A percentile compares a stretch with the other conserved stretches of the same genome.
phyloP scores from a whole-genome alignment of 2,329 filamentous ascomycete genomes.

The Claviceps paspali region DNA sequence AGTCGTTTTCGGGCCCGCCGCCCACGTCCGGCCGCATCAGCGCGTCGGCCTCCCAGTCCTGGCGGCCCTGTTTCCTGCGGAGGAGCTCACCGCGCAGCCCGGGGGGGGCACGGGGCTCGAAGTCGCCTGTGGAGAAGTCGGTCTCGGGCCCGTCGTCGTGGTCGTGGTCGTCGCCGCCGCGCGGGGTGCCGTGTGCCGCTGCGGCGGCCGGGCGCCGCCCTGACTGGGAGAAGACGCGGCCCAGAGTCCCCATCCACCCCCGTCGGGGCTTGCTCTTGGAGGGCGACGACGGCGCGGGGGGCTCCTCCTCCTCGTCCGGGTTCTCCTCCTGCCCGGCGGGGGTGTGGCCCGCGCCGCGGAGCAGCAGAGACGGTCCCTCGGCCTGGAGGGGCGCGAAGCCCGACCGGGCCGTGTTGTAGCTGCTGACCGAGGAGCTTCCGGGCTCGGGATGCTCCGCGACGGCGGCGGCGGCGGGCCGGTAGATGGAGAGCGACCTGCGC shows the following conservation, averaged over 20 bases:
- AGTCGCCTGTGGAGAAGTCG: slow-evolving; percentile 21
- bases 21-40: slow-evolving; percentile 14
- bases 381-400: slow-evolving; percentile 36
- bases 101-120: slow-evolving; percentile 24
- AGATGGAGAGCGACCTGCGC: slow-evolving; percentile 19
- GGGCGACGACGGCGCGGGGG: slow-evolving; percentile 32
- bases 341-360: slow-evolving; percentile 15
- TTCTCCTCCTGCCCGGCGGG: too few species aligned
- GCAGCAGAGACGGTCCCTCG: slow-evolving; percentile 33
- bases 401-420: slow-evolving; percentile 38
- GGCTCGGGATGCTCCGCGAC: slow-evolving; percentile 16
- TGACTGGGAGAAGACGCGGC: slow-evolving; percentile 42
- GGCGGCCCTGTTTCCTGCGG: slow-evolving; percentile 38
- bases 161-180: too few species aligned
- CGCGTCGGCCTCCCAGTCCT: slow-evolving; percentile 32
- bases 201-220: slow-evolving; percentile 6
- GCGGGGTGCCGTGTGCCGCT: slow-evolving; percentile 11
- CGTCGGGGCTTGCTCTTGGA: slow-evolving; percentile 40
- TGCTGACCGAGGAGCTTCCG: slow-evolving; percentile 27
- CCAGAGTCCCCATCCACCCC: slow-evolving; percentile 55
- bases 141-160: too few species aligned
- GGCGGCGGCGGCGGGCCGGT: not conserved
- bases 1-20: slow-evolving; percentile 45
- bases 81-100: slow-evolving; percentile 31
- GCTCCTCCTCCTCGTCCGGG: slow-evolving; percentile 20